Percentiles rank a stretch among this genome's conserved stretches.
phyloP scores from a whole-genome alignment of 306 rosid genomes.

The Castanea mollissima region DNA sequence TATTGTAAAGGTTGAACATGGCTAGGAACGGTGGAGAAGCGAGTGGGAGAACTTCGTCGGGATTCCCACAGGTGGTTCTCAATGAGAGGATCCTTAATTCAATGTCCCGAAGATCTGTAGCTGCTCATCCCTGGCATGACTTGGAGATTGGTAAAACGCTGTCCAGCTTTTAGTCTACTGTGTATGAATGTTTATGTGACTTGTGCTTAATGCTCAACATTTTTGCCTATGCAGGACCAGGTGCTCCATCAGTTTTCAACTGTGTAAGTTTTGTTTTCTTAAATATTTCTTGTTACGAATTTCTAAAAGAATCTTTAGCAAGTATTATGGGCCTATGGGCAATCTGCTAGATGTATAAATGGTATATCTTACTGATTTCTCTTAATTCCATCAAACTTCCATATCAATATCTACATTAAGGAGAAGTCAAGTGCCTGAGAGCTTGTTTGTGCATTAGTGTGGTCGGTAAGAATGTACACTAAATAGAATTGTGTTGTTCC shows the following conservation, averaged over 20 bases:
- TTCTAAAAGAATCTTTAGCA: background rate
- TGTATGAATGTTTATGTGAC: conserved; percentile 1
- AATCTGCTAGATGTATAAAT: conserved; percentile 5
- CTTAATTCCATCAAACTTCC: background rate
- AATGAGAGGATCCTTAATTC: conserved; percentile 93
- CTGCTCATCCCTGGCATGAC: conserved; percentile 99
- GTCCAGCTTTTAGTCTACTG: background rate
- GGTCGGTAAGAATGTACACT: conserved; percentile 3
- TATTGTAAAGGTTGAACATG: conserved; percentile 45
- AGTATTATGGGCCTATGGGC: background rate
- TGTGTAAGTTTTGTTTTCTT: conserved; percentile 55
- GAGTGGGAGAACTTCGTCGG: conserved; percentile 30
- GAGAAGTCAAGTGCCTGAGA: background rate
- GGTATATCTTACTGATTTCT: background rate
- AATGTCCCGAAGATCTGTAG: conserved; percentile 74
- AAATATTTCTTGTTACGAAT: background rate
- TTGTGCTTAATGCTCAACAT: conserved; percentile 10
- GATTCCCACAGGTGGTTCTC: conserved; percentile 39
- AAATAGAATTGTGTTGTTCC: conserved; percentile 2
- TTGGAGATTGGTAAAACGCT: conserved; percentile 69
- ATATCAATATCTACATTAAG: background rate
- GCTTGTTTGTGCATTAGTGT: background rate
- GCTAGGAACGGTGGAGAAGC: conserved; percentile 48
- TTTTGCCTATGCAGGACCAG: conserved; percentile 72
- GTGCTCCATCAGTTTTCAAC: conserved; percentile 89